A percentile compares a stretch with the other conserved stretches of the same genome.
Evolutionary conservation across 176 grass and related monocot species (phyloP).

Genomic region (Avena sativa): DNA sequence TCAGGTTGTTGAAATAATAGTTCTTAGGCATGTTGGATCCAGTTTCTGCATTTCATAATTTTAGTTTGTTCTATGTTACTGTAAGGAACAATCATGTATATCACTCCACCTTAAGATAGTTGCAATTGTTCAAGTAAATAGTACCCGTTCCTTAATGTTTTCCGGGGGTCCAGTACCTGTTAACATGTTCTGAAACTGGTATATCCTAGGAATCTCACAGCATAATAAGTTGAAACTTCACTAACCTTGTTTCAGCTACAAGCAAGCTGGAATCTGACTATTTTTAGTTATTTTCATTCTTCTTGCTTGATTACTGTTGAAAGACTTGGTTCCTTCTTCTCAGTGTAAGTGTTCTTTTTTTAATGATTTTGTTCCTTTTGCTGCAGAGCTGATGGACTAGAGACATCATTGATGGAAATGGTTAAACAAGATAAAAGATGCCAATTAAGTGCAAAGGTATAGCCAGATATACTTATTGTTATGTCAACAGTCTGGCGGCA

Average conservation of each 20-base stretch:
- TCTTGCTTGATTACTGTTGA: not conserved
- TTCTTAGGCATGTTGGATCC: conserved; percentile 54
- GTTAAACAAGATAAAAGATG: conserved; percentile 95
- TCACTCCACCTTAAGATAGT: not conserved
- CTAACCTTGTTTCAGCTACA: not conserved
- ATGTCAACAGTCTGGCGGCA: conserved; percentile 31
- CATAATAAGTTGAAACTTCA: not conserved
- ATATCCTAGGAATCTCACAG: not conserved
- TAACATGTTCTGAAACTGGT: conserved; percentile 21
- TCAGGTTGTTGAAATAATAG: conserved; percentile 28
- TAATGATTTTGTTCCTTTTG: conserved; percentile 34
- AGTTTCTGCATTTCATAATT: not conserved
- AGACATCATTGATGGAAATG: conserved; percentile 99
- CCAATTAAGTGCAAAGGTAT: conserved; percentile 93
- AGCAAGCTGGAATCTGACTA: conserved; percentile 1
- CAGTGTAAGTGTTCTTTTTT: not conserved
- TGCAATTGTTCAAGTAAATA: conserved; percentile 4
- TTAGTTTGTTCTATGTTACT: not conserved
- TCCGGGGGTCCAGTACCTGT: not conserved
- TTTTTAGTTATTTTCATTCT: not conserved
- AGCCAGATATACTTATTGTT: conserved; percentile 30
- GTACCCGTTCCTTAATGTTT: not conserved
- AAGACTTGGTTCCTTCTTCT: conserved; percentile 8
- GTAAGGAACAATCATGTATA: conserved; percentile 31
- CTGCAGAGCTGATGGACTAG: conserved; percentile 92